These are phyloP conservation scores for Starmerella vaccinii DNA, from an alignment of 805 yeast genomes.

Conservation along the genomic window DNA sequence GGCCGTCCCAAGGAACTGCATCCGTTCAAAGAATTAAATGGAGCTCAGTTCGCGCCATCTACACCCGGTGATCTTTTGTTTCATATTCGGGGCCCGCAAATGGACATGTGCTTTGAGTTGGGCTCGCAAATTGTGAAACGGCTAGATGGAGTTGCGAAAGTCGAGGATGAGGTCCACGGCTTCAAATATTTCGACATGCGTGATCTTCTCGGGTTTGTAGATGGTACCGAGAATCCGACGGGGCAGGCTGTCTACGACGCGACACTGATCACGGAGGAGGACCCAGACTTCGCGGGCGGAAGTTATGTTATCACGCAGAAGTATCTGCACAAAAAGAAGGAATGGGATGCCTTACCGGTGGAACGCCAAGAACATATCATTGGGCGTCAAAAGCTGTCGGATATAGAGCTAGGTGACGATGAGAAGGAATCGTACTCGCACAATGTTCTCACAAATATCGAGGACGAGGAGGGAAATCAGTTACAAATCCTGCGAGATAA, in stretches of 20 bases:
- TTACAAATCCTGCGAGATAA: slow-evolving; percentile 24
- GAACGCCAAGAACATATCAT: slow-evolving; percentile 23
- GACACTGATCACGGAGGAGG: slow-evolving; percentile 16
- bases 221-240: slow-evolving; percentile 25
- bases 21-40: slow-evolving; percentile 22
- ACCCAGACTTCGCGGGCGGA: slow-evolving; percentile 17
- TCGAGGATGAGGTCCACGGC: slow-evolving; percentile 25
- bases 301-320: slow-evolving; percentile 26
- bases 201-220: slow-evolving; percentile 25
- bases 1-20: slow-evolving; percentile 23
- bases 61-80: slow-evolving; percentile 25
- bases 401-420: slow-evolving; percentile 22
- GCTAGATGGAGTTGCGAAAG: slow-evolving; percentile 18
- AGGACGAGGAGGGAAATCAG: slow-evolving; percentile 40
- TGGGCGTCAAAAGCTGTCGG: slow-evolving; percentile 23
- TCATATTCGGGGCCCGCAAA: slow-evolving; percentile 22
- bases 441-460: slow-evolving; percentile 47
- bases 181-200: slow-evolving; percentile 25
- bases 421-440: slow-evolving; percentile 31
- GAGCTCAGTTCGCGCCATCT: slow-evolving; percentile 22
- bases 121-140: slow-evolving; percentile 14
- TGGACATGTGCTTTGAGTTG: slow-evolving; percentile 24
- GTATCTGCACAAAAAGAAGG: slow-evolving; percentile 23
- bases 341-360: slow-evolving; percentile 19
- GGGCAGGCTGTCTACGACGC: slow-evolving; percentile 14